Evolutionary conservation across 768 basidiomycete genomes (phyloP).

Genomic region (Mycena venus): DNA sequence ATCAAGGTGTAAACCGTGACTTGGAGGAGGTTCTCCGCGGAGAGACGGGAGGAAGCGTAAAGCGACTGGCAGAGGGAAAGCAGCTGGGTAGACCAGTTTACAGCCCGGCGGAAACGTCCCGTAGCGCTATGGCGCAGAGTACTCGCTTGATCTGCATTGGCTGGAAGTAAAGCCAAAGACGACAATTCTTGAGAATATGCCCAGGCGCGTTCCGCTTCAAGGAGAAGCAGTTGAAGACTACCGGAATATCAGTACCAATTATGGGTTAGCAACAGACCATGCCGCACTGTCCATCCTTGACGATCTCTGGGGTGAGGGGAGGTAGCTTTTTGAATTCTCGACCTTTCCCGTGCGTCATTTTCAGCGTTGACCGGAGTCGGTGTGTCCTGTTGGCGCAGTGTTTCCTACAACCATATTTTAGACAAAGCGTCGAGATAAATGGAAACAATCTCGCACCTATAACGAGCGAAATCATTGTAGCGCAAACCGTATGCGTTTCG

Average conservation of each 20-base stretch:
- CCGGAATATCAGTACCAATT: constrained; percentile 17
- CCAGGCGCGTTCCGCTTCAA: constrained; percentile 95
- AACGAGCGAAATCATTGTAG: constrained; percentile 89
- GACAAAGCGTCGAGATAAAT: neutral
- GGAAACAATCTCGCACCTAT: constrained; percentile 65
- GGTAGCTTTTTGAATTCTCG: constrained; percentile 91
- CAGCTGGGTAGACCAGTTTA: constrained; percentile 83
- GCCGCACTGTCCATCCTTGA: constrained; percentile 89
- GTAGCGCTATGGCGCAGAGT: constrained; percentile 81
- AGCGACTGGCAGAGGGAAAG: constrained; percentile 80
- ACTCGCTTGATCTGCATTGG: constrained; percentile 64
- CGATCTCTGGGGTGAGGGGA: constrained; percentile 71
- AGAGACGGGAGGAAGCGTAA: constrained; percentile 64
- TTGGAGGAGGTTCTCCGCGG: constrained; percentile 74
- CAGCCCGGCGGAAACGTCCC: constrained; percentile 83
- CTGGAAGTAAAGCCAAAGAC: constrained; percentile 62
- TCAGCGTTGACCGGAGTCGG: constrained; percentile 85
- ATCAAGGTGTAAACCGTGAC: constrained; percentile 84
- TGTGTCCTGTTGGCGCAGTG: constrained; percentile 94
- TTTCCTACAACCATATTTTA: constrained; percentile 65
- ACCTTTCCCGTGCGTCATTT: constrained; percentile 90
- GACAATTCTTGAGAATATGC: constrained; percentile 88
- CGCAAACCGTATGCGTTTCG: constrained; percentile 92
- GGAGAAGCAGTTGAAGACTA: constrained; percentile 86
- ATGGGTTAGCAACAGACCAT: neutral